Evolutionary conservation across 345 rosid genomes (phyloP).

Genomic region (Arabis hirsuta): DNA sequence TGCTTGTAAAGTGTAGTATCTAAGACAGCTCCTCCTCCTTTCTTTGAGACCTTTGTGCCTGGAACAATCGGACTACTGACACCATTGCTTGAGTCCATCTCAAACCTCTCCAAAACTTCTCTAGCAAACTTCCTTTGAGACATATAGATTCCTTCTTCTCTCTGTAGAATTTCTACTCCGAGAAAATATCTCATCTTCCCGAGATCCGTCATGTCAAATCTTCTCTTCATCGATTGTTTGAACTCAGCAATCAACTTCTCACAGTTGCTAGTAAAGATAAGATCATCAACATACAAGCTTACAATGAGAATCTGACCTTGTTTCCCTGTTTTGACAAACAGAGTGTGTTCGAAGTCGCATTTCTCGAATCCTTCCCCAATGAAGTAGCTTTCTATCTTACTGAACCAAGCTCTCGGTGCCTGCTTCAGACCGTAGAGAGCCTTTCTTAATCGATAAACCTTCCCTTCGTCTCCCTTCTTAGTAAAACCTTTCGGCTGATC

Average conservation of each 20-base stretch:
- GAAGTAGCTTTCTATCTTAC: not conserved
- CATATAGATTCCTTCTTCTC: not conserved
- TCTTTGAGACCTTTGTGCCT: too few relatives aligned
- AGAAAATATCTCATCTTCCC: not conserved
- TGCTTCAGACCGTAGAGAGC: not conserved
- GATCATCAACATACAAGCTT: not conserved
- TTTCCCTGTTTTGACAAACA: too few relatives aligned
- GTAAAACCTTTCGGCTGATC: not conserved
- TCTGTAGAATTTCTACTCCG: not conserved
- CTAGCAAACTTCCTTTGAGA: not conserved
- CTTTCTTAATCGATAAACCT: not conserved
- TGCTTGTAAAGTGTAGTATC: too few relatives aligned
- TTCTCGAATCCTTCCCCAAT: not conserved
- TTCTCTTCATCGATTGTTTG: not conserved
- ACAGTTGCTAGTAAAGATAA: not conserved
- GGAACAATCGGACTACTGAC: too few relatives aligned
- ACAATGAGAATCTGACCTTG: too few relatives aligned
- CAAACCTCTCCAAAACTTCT: not conserved
- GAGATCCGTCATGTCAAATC: not conserved
- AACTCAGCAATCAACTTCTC: not conserved
- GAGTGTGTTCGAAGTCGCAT: too few relatives aligned
- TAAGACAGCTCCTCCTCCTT: too few relatives aligned
- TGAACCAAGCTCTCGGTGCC: not conserved
- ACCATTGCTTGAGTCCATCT: not conserved
- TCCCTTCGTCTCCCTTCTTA: not conserved